phyloP scores from a whole-genome alignment of 495 filamentous ascomycete species.

The Usnea hakonensis region DNA sequence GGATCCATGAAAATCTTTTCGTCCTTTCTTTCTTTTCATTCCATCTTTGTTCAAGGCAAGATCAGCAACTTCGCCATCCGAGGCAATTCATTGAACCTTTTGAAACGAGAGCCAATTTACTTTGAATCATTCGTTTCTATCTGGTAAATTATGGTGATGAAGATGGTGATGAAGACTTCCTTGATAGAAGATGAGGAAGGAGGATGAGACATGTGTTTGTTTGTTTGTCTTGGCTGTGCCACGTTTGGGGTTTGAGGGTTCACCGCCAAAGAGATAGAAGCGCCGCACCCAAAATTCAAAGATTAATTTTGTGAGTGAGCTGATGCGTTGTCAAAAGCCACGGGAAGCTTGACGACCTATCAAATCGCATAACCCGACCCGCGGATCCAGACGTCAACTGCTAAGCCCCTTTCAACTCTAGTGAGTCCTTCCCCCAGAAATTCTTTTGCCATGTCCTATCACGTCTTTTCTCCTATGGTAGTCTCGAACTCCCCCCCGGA shows the following conservation, averaged over 20 bases:
- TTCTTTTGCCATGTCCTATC: constrained; percentile 1
- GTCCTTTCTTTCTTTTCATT: not conserved
- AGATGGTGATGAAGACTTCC: too few relatives aligned
- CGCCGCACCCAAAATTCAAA: constrained; percentile 8
- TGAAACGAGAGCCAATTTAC: not conserved
- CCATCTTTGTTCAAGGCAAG: not conserved
- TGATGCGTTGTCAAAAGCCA: constrained; percentile 17
- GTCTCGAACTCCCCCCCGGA: constrained; percentile 1
- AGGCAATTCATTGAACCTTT: too few relatives aligned
- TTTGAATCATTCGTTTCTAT: not conserved
- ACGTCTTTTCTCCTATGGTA: not conserved
- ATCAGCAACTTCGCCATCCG: not conserved
- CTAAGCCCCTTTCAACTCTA: constrained; percentile 8
- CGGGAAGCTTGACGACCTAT: constrained; percentile 4
- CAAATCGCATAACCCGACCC: not conserved
- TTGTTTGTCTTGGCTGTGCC: not conserved
- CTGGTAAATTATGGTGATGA: too few relatives aligned
- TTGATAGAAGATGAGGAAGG: too few relatives aligned
- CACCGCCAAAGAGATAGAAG: constrained; percentile 3
- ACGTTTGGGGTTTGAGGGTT: not conserved
- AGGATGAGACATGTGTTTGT: not conserved
- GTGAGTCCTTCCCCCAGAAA: not conserved
- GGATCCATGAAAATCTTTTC: not conserved
- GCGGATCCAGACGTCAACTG: constrained; percentile 8
- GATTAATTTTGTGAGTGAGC: constrained; percentile 7